phyloP scores from a whole-genome alignment of 2,329 filamentous ascomycete species.

The Fusarium albosuccineum region DNA sequence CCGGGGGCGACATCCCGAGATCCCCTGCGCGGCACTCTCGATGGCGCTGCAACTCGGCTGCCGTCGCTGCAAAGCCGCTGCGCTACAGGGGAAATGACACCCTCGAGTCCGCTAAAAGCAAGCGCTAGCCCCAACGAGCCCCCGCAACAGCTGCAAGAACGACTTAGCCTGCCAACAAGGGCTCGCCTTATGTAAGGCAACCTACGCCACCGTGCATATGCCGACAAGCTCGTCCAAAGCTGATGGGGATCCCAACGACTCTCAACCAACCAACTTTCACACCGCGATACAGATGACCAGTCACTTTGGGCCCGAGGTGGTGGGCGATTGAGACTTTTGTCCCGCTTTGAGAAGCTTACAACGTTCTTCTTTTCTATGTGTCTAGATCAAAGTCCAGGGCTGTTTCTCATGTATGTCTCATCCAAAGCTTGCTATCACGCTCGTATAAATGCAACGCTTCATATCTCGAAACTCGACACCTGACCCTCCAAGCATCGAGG shows the following conservation, averaged over 20 bases:
- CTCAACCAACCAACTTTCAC: conserved; percentile 16
- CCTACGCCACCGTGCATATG: conserved; percentile 38
- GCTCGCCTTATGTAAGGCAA: conserved; percentile 36
- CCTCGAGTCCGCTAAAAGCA: conserved; percentile 29
- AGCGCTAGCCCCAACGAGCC: conserved; percentile 6
- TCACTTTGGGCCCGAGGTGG: conserved; percentile 32
- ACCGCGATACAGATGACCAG: conserved; percentile 39
- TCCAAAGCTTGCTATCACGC: conserved; percentile 9
- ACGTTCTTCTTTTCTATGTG: too few species aligned
- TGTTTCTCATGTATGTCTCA: conserved; percentile 27
- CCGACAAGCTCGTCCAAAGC: conserved; percentile 10
- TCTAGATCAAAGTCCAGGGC: neutral
- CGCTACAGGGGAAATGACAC: conserved; percentile 41
- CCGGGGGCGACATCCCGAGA: conserved; percentile 1
- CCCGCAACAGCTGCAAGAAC: conserved; percentile 10
- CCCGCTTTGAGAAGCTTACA: conserved; percentile 8
- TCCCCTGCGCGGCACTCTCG: neutral
- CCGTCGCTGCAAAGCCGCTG: conserved; percentile 25
- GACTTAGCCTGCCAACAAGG: conserved; percentile 17
- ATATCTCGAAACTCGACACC: conserved; percentile 18
- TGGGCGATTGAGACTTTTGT: conserved; percentile 41
- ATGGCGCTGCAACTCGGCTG: conserved; percentile 22
- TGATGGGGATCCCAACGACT: conserved; percentile 9
- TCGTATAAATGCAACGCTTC: conserved; percentile 35
- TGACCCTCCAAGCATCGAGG: conserved; percentile 16